phyloP scores from a whole-genome alignment of 2,329 filamentous ascomycete genomes.

The Fusarium temperatum region DNA sequence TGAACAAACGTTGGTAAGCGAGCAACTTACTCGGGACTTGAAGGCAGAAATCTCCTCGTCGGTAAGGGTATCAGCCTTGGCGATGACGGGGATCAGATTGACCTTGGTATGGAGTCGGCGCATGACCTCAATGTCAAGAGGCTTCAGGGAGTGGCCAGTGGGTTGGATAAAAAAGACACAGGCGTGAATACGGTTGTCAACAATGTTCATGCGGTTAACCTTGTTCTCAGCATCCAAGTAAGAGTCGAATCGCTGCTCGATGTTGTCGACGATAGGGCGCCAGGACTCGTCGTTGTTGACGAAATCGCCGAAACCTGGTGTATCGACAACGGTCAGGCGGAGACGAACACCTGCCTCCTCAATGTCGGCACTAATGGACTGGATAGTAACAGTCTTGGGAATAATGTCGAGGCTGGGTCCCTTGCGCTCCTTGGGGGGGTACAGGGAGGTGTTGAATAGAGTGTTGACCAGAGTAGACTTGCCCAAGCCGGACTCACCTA shows the following conservation, averaged over 20 bases:
- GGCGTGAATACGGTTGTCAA: conserved; percentile 98
- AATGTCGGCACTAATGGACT: conserved; percentile 95
- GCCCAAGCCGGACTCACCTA: conserved; percentile 98
- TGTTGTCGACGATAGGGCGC: conserved; percentile 99
- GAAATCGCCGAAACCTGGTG: conserved; percentile 97
- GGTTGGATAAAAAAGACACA: conserved; percentile 99
- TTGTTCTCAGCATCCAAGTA: conserved; percentile 99
- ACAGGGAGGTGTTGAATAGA: conserved; percentile 98
- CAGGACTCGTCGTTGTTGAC: conserved; percentile 99
- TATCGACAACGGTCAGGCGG: conserved; percentile 95
- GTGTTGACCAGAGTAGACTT: conserved; percentile 99
- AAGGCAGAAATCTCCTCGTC: conserved; percentile 95
- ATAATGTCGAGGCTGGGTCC: conserved; percentile 97
- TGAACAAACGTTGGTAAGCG: background rate
- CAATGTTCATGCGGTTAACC: conserved; percentile 99
- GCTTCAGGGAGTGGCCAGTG: conserved; percentile 97
- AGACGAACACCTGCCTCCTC: conserved; percentile 98
- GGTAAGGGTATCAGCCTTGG: conserved; percentile 97
- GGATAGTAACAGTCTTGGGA: conserved; percentile 95
- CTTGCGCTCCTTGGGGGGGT: conserved; percentile 98
- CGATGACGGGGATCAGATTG: conserved; percentile 99
- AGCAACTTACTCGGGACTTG: conserved; percentile 88
- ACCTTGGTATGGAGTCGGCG: conserved; percentile 99
- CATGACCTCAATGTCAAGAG: conserved; percentile 99
- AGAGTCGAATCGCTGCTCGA: conserved; percentile 97